Percentiles rank a stretch among this genome's conserved stretches.
phyloP scores from a whole-genome alignment of 1,284 basidiomycete species.

The Tremellales sp. region DNA sequence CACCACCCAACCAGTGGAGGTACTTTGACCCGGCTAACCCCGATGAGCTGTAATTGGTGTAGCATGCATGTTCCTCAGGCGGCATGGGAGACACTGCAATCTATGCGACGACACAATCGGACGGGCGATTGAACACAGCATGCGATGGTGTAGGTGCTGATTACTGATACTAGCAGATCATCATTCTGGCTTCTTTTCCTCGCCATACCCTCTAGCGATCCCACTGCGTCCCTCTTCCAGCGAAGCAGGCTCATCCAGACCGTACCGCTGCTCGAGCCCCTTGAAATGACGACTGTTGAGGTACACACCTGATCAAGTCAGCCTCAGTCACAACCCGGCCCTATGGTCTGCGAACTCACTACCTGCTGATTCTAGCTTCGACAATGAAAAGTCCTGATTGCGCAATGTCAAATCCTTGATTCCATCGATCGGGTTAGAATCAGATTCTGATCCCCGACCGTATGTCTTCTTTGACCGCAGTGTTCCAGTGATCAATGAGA shows the following conservation, averaged over 20 bases:
- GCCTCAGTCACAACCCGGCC: conserved; percentile 5
- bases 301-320: conserved; percentile 23
- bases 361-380: conserved; percentile 66
- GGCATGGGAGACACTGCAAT: no score
- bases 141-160: no score
- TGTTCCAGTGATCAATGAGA: conserved; percentile 81
- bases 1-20: conserved; percentile 40
- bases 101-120: no score
- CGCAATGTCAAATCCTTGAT: conserved; percentile 55
- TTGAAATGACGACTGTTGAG: conserved; percentile 61
- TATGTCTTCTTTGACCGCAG: conserved; percentile 61
- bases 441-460: conserved; percentile 1
- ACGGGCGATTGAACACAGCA: no score
- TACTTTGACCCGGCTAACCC: conserved; percentile 41
- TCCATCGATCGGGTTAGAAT: conserved; percentile 7
- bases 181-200: no score
- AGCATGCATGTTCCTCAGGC: not conserved
- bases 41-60: not conserved
- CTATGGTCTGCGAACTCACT: no score
- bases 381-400: conserved; percentile 56
- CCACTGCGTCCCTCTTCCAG: conserved; percentile 86
- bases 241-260: conserved; percentile 71
- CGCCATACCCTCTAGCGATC: conserved; percentile 78
- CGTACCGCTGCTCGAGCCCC: conserved; percentile 76
- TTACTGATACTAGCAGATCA: no score